phyloP scores from a whole-genome alignment of 106 monocot genomes.

The Allium fistulosum region DNA sequence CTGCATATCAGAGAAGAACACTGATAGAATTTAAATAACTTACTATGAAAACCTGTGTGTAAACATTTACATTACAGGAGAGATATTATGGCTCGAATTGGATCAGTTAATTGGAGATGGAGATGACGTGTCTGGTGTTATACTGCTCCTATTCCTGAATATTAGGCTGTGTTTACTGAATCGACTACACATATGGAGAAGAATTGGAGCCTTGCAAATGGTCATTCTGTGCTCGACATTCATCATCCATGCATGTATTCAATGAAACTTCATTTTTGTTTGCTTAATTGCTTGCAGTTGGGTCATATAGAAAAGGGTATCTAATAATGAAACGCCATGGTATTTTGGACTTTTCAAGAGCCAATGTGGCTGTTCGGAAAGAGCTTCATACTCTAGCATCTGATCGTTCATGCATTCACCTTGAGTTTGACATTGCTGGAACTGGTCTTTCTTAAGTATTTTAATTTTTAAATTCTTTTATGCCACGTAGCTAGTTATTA shows the following conservation, averaged over 20 bases:
- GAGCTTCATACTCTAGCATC: constrained; percentile 86
- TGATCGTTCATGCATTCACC: constrained; percentile 92
- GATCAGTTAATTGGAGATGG: constrained; percentile 54
- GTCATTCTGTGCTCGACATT: constrained; percentile 43
- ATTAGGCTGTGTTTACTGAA: constrained; percentile 43
- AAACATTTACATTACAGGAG: constrained; percentile 44
- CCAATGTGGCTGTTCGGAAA: constrained; percentile 67
- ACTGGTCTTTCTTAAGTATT: constrained; percentile 70
- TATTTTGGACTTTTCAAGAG: constrained; percentile 21
- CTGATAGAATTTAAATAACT: too few species aligned
- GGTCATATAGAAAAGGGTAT: neutral
- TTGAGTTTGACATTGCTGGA: constrained; percentile 87
- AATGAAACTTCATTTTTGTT: too few species aligned
- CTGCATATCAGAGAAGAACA: too few species aligned
- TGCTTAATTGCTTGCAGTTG: neutral
- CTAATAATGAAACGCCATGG: neutral
- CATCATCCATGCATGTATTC: constrained; percentile 73
- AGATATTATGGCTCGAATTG: constrained; percentile 61
- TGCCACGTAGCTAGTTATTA: neutral
- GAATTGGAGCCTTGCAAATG: constrained; percentile 45
- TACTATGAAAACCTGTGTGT: too few species aligned
- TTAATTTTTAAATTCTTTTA: neutral
- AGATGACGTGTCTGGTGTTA: constrained; percentile 37
- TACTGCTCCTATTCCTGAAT: constrained; percentile 57
- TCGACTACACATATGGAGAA: constrained; percentile 16